Base-by-base conservation (phyloP, 495 filamentous ascomycete genomes). In the Trichoderma virens region DNA sequence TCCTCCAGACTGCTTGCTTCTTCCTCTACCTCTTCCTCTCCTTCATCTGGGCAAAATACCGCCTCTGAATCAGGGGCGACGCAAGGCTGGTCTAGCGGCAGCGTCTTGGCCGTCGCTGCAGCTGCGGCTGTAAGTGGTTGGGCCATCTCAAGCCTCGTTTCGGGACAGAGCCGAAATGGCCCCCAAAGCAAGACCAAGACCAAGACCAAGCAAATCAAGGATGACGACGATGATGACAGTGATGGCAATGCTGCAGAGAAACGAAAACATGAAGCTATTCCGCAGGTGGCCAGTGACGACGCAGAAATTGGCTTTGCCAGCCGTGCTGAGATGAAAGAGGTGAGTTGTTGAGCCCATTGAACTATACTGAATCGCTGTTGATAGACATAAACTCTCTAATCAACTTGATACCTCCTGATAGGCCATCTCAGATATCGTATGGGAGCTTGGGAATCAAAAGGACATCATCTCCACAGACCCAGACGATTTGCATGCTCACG, bases 401-500 rank as follows among this genome's bases (percentile, higher is more conserved):
- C 25, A 56, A 2, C 23, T 14, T 9, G 13, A 6, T 27, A 13
- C 0, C 5, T 56, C 23, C 13, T 11, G 3, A 0, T n/a, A 56
- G 51, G 51, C 51, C 51, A 56, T 56, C 51, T 56, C 51, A 16
- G 51, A 61, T n/a, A 39, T 61, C 4, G 59, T 61, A 18, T 61
- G 59, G 59, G 59, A 61, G 13, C 59, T 61, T 38, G 59, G 59
- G 14, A 38, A 61, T 9, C 30, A 35, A 23, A 34, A 61, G 2
- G 59, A 61, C 35, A 61, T 61, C 61, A 86, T 97, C 66, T 92
- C 85, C 64, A 92, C 85, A 1, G 93, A 96, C 65, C 85, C 90
- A 30, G 93, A 95, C 25, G 89, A 94, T 65, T 79, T 96, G 7
- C 83, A 85, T 43, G 74, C 78, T 23, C 93, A 97, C 73, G 92